These are phyloP conservation scores for Fusarium sp. DNA, from an alignment of 2,329 filamentous ascomycete species.

Conservation along the genomic window DNA sequence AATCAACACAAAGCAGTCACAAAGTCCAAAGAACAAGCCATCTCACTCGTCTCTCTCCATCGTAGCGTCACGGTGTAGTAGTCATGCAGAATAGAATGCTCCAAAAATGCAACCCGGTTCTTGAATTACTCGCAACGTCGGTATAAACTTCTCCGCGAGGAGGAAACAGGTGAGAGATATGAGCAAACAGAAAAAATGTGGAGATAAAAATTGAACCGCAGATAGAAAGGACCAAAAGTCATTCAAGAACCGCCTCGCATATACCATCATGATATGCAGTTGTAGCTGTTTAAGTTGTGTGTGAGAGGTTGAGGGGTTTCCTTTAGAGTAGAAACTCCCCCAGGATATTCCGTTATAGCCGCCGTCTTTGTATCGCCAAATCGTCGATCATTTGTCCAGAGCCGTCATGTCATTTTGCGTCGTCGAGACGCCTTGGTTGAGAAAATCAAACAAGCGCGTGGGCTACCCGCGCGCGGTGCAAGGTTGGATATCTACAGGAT, in stretches of 20 bases:
- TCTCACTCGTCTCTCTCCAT: background rate
- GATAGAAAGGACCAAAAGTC: slow-evolving; percentile 44
- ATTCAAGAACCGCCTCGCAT: slow-evolving; percentile 47
- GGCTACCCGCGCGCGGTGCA: slow-evolving; percentile 6
- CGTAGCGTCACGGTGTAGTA: background rate
- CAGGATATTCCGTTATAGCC: slow-evolving; percentile 40
- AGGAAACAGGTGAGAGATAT: slow-evolving; percentile 36
- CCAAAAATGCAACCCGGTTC: slow-evolving; percentile 38
- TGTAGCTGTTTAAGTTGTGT: slow-evolving; percentile 26
- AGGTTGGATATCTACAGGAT: slow-evolving; percentile 67
- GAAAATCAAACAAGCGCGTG: slow-evolving; percentile 27
- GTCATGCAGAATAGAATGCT: slow-evolving; percentile 13
- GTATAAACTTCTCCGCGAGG: slow-evolving; percentile 44
- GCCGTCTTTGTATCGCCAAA: slow-evolving; percentile 45
- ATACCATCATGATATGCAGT: slow-evolving; percentile 45
- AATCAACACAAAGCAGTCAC: background rate
- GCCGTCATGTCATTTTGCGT: slow-evolving; percentile 41
- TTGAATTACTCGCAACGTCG: slow-evolving; percentile 46
- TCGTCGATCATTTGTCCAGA: slow-evolving; percentile 39
- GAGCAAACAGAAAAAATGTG: slow-evolving; percentile 36
- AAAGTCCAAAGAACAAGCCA: background rate
- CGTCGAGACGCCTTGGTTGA: slow-evolving; percentile 40
- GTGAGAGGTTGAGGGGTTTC: slow-evolving; percentile 1
- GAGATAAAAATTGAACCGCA: slow-evolving; percentile 33
- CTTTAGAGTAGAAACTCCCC: slow-evolving; percentile 25